Evolutionary conservation across 805 yeast genomes (phyloP).

Genomic region (Lipomyces orientalis): DNA sequence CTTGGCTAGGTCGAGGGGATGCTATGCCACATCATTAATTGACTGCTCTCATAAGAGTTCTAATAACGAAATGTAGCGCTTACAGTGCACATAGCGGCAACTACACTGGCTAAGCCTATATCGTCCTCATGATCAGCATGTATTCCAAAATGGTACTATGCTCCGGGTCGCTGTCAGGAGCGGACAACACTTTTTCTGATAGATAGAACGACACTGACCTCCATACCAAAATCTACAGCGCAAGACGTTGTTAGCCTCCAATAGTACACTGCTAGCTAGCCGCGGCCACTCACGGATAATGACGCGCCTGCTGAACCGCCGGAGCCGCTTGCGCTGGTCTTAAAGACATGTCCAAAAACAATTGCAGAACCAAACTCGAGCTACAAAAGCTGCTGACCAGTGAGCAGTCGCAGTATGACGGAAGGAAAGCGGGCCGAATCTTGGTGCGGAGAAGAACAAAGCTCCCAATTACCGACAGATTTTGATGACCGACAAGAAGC

Average conservation of each 20-base stretch:
- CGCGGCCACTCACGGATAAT: constrained; percentile 43
- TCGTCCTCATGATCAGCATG: background rate
- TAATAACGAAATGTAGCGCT: background rate
- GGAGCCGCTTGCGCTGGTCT: background rate
- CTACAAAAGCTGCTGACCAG: background rate
- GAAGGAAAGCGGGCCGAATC: background rate
- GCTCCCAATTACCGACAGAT: background rate
- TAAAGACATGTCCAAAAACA: background rate
- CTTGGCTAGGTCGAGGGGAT: constrained; percentile 85
- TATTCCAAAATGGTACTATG: background rate
- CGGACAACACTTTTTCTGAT: background rate
- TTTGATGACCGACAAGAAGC: too few relatives aligned
- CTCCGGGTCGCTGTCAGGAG: background rate
- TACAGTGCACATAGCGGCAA: constrained; percentile 49
- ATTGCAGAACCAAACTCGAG: background rate
- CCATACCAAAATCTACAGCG: constrained; percentile 51
- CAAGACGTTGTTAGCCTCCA: constrained; percentile 7
- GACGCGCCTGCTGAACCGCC: constrained; percentile 12
- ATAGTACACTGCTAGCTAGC: background rate
- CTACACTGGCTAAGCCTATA: constrained; percentile 46
- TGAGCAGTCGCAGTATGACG: background rate
- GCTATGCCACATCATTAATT: constrained; percentile 43
- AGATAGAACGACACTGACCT: constrained; percentile 40
- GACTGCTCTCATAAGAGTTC: background rate
- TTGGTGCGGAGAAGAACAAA: background rate